Evolutionary conservation across 1,284 basidiomycete species (phyloP).

Genomic region (Malassezia sympodialis): DNA sequence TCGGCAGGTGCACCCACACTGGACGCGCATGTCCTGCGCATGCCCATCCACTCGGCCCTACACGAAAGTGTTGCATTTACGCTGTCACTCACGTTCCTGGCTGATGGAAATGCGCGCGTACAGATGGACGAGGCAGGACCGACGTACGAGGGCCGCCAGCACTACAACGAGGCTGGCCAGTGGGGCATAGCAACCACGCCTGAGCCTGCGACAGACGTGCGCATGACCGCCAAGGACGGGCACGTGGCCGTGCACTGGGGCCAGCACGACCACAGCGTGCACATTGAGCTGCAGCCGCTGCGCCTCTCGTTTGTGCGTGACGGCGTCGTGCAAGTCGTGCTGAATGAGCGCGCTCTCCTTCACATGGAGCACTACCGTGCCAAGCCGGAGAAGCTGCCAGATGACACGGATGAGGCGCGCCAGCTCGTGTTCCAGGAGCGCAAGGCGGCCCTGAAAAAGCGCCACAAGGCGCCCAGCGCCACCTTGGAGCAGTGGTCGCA

Average conservation of each 20-base stretch:
- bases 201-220: constrained; percentile 18
- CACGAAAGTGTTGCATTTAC: constrained; percentile 37
- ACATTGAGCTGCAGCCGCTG: constrained; percentile 31
- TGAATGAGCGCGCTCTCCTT: constrained; percentile 80
- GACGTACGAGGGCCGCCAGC: constrained; percentile 30
- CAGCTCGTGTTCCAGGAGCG: constrained; percentile 26
- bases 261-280: constrained; percentile 10
- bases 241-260: constrained; percentile 20
- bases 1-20: constrained; percentile 7
- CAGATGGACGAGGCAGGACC: constrained; percentile 35
- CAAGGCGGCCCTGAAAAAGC: neutral
- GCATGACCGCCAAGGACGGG: constrained; percentile 5
- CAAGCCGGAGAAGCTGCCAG: constrained; percentile 35
- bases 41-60: constrained; percentile 31
- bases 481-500: constrained; percentile 31
- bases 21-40: constrained; percentile 17
- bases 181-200: constrained; percentile 40
- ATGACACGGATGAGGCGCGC: constrained; percentile 17
- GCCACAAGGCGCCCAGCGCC: neutral
- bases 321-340: constrained; percentile 66
- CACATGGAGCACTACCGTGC: constrained; percentile 88
- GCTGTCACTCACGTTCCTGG: constrained; percentile 31
- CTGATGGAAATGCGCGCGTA: constrained; percentile 39
- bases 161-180: constrained; percentile 35
- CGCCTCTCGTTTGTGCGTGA: constrained; percentile 55